phyloP scores from a whole-genome alignment of 2,329 filamentous ascomycete genomes.

The Colletotrichum liaoningense region DNA sequence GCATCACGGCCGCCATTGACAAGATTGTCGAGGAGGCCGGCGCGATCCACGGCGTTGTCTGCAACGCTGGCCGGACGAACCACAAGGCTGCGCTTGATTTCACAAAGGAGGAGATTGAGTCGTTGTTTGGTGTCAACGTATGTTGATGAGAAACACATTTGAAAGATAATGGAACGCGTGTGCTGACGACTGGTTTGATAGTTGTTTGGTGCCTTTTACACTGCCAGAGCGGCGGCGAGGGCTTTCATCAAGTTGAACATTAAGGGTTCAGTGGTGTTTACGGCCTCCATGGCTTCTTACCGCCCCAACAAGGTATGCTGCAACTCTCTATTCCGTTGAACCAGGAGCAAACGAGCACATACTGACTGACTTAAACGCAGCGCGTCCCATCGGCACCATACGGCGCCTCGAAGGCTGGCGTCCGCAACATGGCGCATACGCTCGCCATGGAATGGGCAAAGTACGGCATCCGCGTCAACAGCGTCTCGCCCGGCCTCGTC shows the following conservation, averaged over 20 bases:
- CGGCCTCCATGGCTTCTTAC: conserved; percentile 60
- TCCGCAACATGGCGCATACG: conserved; percentile 53
- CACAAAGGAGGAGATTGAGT: conserved; percentile 41
- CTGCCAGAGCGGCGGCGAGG: conserved; percentile 57
- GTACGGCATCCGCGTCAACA: conserved; percentile 59
- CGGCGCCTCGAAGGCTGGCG: conserved; percentile 56
- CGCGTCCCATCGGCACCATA: conserved; percentile 63
- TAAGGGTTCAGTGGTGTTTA: conserved; percentile 56
- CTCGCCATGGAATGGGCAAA: conserved; percentile 60
- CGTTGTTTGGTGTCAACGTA: conserved; percentile 40
- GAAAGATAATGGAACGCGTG: no score
- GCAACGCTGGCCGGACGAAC: conserved; percentile 62
- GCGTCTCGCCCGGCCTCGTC: conserved; percentile 56
- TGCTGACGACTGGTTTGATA: conserved; percentile 37
- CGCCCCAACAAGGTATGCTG: conserved; percentile 53
- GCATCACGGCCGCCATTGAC: conserved; percentile 56
- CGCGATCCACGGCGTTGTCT: conserved; percentile 60
- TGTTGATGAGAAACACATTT: neutral
- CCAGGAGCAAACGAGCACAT: no score
- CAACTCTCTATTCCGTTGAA: no score
- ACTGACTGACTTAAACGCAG: neutral
- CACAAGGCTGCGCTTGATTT: conserved; percentile 63
- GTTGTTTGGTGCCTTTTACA: conserved; percentile 58
- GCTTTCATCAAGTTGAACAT: conserved; percentile 50
- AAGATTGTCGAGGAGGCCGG: conserved; percentile 55